phyloP scores from a whole-genome alignment of 1,139 yeast species.

The Suhomyces wounanorum region DNA sequence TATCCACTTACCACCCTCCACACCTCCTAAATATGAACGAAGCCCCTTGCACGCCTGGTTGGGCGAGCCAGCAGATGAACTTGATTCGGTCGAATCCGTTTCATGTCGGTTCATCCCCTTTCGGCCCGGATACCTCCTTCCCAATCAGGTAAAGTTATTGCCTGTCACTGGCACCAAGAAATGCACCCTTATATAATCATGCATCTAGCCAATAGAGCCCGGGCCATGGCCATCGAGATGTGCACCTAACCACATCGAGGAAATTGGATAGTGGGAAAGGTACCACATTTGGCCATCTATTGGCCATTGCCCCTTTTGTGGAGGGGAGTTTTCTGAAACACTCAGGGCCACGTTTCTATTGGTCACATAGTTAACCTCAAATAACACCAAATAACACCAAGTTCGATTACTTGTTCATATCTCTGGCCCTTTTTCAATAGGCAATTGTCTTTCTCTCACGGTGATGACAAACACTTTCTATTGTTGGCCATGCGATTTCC shows the following conservation, averaged over 20 bases:
- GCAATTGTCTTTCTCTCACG: not conserved
- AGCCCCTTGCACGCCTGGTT: not conserved
- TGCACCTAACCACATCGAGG: not conserved
- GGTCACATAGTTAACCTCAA: too few relatives aligned
- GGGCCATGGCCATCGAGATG: not conserved
- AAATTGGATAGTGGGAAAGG: not conserved
- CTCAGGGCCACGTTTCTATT: too few relatives aligned
- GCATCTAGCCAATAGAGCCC: not conserved
- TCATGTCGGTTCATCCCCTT: not conserved
- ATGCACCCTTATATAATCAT: not conserved
- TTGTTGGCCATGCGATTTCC: not conserved
- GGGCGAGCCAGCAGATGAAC: not conserved
- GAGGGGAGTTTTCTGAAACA: too few relatives aligned
- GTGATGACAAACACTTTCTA: not conserved
- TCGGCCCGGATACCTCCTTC: not conserved
- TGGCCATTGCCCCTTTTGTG: too few relatives aligned
- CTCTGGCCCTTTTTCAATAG: too few relatives aligned
- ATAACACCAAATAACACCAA: too few relatives aligned
- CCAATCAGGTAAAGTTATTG: constrained; percentile 1
- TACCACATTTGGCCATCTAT: not conserved
- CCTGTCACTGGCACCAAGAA: not conserved
- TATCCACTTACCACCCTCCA: not conserved
- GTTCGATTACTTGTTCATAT: too few relatives aligned
- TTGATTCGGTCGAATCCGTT: not conserved
- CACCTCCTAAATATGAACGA: not conserved